These are phyloP conservation scores for Fusarium ramigenum DNA, from an alignment of 2,329 filamentous ascomycete species.

Conservation along the genomic window DNA sequence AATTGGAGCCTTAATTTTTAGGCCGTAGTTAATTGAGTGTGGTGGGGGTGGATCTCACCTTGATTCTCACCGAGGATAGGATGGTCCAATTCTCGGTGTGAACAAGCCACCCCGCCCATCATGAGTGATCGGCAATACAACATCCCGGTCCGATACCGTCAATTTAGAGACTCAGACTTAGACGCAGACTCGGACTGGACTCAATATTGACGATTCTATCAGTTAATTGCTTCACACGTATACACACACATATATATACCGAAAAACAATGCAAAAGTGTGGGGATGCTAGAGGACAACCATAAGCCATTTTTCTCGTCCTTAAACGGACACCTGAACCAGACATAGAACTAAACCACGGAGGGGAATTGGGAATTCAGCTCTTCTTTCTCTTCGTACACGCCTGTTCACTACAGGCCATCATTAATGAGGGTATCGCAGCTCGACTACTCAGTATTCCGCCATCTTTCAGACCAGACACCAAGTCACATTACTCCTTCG, in stretches of 20 bases:
- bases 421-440: conserved; percentile 47
- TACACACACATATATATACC: conserved; percentile 23
- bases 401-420: conserved; percentile 40
- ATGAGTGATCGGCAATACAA: conserved; percentile 25
- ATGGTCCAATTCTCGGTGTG: conserved; percentile 5
- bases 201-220: conserved; percentile 19
- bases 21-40: conserved; percentile 13
- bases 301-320: conserved; percentile 25
- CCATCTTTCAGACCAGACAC: conserved; percentile 25
- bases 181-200: too few relatives aligned
- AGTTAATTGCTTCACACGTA: conserved; percentile 35
- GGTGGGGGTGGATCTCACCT: conserved; percentile 19
- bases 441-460: conserved; percentile 32
- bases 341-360: conserved; percentile 35
- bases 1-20: conserved; percentile 35
- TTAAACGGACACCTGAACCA: conserved; percentile 26
- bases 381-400: conserved; percentile 42
- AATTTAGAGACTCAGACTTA: not conserved
- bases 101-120: not conserved
- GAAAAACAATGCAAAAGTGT: conserved; percentile 35
- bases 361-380: conserved; percentile 37
- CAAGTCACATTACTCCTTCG: conserved; percentile 40
- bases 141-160: not conserved
- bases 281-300: conserved; percentile 32
- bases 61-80: conserved; percentile 10